phyloP scores from a whole-genome alignment of 2,329 filamentous ascomycete genomes.

The Fusarium odoratissimum region DNA sequence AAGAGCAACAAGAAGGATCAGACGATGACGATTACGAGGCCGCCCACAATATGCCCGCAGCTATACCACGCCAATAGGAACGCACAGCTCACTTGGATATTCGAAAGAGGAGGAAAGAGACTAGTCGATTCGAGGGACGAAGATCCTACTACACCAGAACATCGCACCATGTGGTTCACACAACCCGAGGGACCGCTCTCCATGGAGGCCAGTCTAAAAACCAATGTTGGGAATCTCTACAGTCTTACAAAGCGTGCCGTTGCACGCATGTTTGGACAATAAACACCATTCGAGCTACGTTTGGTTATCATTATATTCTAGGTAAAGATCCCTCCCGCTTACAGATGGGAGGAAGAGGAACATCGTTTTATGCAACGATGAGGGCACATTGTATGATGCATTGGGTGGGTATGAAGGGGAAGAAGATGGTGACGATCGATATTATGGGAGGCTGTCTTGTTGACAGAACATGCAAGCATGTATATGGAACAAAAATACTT shows the following conservation, averaged over 20 bases:
- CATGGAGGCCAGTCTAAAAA: constrained; percentile 21
- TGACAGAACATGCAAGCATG: constrained; percentile 39
- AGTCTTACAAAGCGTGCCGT: constrained; percentile 29
- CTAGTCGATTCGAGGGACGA: constrained; percentile 21
- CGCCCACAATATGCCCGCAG: constrained; percentile 27
- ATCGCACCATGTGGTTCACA: constrained; percentile 20
- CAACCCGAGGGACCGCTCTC: constrained; percentile 11
- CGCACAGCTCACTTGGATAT: constrained; percentile 40
- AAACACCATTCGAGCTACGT: constrained; percentile 1
- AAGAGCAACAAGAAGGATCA: constrained; percentile 9
- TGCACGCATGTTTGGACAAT: constrained; percentile 32
- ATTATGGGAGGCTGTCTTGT: constrained; percentile 32
- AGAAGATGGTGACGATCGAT: background rate
- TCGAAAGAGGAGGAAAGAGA: constrained; percentile 39
- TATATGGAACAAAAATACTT: constrained; percentile 42
- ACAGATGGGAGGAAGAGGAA: background rate
- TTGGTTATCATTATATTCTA: constrained; percentile 16
- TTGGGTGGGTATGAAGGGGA: constrained; percentile 10
- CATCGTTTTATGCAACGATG: background rate
- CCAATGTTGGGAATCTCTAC: constrained; percentile 24
- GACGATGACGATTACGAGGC: constrained; percentile 11
- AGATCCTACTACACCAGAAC: constrained; percentile 7
- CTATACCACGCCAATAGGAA: constrained; percentile 36
- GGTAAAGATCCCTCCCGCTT: background rate
- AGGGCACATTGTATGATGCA: constrained; percentile 38